These are phyloP conservation scores for Chlorociboria aeruginascens DNA, from an alignment of 495 filamentous ascomycete genomes.

Conservation along the genomic window DNA sequence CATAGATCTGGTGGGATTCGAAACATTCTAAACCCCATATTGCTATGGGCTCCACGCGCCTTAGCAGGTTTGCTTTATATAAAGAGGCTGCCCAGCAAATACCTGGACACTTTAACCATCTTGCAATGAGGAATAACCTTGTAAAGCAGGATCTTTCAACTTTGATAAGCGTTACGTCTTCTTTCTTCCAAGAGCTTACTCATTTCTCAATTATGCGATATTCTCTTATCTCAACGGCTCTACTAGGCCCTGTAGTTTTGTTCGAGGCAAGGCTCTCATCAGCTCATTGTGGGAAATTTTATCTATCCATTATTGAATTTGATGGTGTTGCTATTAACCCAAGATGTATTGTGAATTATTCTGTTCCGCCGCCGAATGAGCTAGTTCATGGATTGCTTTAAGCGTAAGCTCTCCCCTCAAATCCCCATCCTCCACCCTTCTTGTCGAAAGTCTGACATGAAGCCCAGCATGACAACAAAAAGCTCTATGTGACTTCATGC, in stretches of 20 bases:
- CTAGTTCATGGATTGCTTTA: slow-evolving; percentile 25
- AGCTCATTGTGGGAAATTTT: slow-evolving; percentile 20
- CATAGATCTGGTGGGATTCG: too few relatives aligned
- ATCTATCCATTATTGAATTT: slow-evolving; percentile 23
- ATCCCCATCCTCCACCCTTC: not conserved
- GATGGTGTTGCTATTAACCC: slow-evolving; percentile 19
- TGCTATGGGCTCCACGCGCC: too few relatives aligned
- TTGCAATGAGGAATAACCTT: too few relatives aligned
- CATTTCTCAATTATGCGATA: not conserved
- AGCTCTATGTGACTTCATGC: slow-evolving; percentile 23
- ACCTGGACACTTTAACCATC: too few relatives aligned
- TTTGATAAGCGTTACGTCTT: too few relatives aligned
- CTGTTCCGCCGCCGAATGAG: slow-evolving; percentile 13
- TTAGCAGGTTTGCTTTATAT: too few relatives aligned
- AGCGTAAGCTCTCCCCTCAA: slow-evolving; percentile 21
- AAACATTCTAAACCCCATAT: too few relatives aligned
- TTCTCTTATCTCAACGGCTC: not conserved
- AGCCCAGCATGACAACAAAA: slow-evolving; percentile 24
- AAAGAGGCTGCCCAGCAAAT: too few relatives aligned
- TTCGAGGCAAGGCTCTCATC: slow-evolving; percentile 14
- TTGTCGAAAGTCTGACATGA: not conserved
- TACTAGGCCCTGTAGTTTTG: not conserved
- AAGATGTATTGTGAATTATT: slow-evolving; percentile 13
- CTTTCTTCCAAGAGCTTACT: too few relatives aligned
- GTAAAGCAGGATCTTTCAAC: too few relatives aligned